Percentiles rank a stretch among this genome's conserved stretches.
Evolutionary conservation across 2,329 filamentous ascomycete genomes (phyloP).

Genomic region (Fusarium albidum): DNA sequence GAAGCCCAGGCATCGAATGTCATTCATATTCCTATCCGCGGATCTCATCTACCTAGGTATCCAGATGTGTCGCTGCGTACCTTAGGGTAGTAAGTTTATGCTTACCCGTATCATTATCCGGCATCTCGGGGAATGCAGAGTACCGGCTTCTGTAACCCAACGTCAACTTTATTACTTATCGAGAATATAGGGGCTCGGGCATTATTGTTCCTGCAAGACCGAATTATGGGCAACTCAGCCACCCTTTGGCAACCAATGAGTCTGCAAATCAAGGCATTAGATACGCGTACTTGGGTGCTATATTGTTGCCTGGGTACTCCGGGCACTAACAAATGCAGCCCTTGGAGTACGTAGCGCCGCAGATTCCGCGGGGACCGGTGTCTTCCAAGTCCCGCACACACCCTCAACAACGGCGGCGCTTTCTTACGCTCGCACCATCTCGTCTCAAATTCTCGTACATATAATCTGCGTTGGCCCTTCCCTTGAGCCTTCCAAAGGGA

Average conservation of each 20-base stretch:
- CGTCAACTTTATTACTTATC: too few relatives aligned
- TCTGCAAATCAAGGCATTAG: neutral
- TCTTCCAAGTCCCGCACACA: constrained; percentile 35
- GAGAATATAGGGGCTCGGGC: too few relatives aligned
- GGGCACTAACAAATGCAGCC: constrained; percentile 32
- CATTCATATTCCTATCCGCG: neutral
- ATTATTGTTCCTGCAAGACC: too few relatives aligned
- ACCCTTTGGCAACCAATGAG: too few relatives aligned
- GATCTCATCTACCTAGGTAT: too few relatives aligned
- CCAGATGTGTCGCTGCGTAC: neutral
- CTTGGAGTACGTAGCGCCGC: constrained; percentile 19
- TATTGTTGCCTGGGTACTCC: constrained; percentile 30
- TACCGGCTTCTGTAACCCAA: too few relatives aligned
- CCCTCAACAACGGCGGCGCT: constrained; percentile 17
- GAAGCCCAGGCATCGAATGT: constrained; percentile 11
- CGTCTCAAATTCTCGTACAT: constrained; percentile 14
- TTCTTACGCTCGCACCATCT: constrained; percentile 24
- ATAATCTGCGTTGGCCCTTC: constrained; percentile 1
- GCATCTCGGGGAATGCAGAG: neutral
- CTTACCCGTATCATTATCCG: neutral
- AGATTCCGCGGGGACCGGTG: constrained; percentile 26
- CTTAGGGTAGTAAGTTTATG: constrained; percentile 16
- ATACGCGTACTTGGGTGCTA: constrained; percentile 5
- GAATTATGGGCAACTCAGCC: too few relatives aligned
- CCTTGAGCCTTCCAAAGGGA: constrained; percentile 9